Base-by-base conservation (phyloP, 2,329 filamentous ascomycete species). In the Blastomyces silverae region DNA sequence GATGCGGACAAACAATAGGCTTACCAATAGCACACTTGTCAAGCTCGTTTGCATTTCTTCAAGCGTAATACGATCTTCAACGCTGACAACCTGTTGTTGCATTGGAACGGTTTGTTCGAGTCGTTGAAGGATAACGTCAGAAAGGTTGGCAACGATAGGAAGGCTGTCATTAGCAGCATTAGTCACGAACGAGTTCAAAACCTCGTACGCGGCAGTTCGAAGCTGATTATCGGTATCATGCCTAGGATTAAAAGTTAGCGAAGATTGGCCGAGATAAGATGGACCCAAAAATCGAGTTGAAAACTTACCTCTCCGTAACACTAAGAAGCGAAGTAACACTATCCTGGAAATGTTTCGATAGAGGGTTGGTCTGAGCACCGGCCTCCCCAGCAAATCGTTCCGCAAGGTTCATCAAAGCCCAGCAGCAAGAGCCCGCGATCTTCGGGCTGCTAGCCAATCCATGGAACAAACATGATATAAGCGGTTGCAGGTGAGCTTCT, bases 1-100 rank as follows among this genome's bases (percentile, higher is more conserved):
- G 48, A 15, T 15, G 31, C 46, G 20, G 53, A 17, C 28, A 37
- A 46, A 22, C 15, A 56, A 28, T 37, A 44, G 52, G 68, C 77
- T 69, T 73, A 79, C 77, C 79, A 97, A 87, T 61, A 97, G 83
- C 52, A 97, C 94, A 63, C 91, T 95, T 76, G 88, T 89, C 73
- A 99, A 83, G 77, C 92, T 97, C 62, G 92, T 97, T 81, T 97
- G 94, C 85, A 99, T 96, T 79, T 99, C 94, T 76, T 97, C 92
- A 3, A 99, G 84, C 5, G 90, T 95, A 69, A 97, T 91, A 78
- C 89, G 93, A 79, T 99, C 94, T 78, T 99, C 94, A 37, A 97
- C 90, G 74, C 92, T 97, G 70, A 97, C 92, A 66, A 97, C 91
- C 80, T 99, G 94, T 71, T 85, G 84, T 77, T 96, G 92, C 79